Conservation (phyloP, 2,329 filamentous ascomycete species). For the Daldinia sp. region DNA sequence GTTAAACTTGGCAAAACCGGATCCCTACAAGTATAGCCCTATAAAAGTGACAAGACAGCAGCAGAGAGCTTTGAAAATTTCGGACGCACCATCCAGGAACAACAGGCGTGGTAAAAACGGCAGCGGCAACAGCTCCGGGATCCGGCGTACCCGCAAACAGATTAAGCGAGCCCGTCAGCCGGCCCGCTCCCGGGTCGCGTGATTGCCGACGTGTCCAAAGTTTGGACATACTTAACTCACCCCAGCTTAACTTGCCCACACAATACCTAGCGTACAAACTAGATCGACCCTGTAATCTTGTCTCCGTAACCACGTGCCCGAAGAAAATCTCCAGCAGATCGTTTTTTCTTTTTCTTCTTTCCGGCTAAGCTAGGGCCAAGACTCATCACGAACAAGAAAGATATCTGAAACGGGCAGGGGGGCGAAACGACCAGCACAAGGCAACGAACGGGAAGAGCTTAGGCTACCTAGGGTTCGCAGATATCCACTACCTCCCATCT, state of each 20-base stretch:
- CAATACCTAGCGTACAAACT: conserved; percentile 3
- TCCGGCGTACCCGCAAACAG: background rate
- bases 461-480: background rate
- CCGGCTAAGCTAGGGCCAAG: background rate
- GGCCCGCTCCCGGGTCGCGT: background rate
- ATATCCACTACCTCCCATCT: conserved; percentile 8
- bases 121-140: background rate
- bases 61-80: background rate
- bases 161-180: background rate
- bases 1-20: no score
- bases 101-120: background rate
- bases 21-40: no score
- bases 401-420: conserved; percentile 28
- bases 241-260: background rate
- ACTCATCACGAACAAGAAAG: background rate
- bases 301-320: conserved; percentile 29
- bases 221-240: background rate
- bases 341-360: background rate
- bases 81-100: background rate
- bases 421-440: conserved; percentile 2
- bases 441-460: no score
- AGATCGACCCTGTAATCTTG: conserved; percentile 34
- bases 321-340: background rate
- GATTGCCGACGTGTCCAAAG: background rate
- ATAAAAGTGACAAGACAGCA: background rate